Base-by-base conservation (phyloP, 164 flowering plant genomes). In the Vitis rupestris region DNA sequence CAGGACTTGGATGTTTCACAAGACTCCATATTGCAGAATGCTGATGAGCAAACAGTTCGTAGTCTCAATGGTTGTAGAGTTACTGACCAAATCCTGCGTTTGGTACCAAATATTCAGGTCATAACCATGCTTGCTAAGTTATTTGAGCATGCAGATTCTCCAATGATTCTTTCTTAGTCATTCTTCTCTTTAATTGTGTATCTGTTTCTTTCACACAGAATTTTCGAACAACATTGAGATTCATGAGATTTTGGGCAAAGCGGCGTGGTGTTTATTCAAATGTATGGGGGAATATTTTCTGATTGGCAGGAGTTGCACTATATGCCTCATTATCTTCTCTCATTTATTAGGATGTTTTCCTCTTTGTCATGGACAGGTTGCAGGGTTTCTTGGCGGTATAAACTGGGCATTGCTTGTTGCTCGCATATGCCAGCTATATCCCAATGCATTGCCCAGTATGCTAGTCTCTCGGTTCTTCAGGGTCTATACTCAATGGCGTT, bases 61-160 rank as follows among this genome's bases (percentile, higher is more conserved):
- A 94, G 97, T 84, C 96, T 92, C 55, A 92, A 92, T 85, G 98
- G 97, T 48, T 94, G 98, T 71, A 78, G 96, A 77, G 98, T 94
- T 50, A 89, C 97, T 64, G 98, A 94, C 72, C 91, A 87, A 65
- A 89, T 94, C 59, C 69, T 94, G 80, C 88, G 85, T 15, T 74
- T 92, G 78, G 97, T 94, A 63, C 98, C 98, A 54, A 94, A 89
- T 82, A 86, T 92, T 81, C 87, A 92, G 93, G 98, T 94, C 14
- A 9, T 48, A 37, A 9, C 47, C 9, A 9, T 64, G 55, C 13
- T 61, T 63, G 9, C 27, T 9, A 3, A 2, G 16, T 53, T 19
- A 8, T 44, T 0, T 65, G 14, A 9, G 37, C 17, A 31, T 53
- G 30, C 6, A 15, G 49, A 10, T 14, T 61, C 9, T 66, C 9